Percentiles rank a stretch among this genome's conserved stretches.
phyloP scores from a whole-genome alignment of 495 filamentous ascomycete genomes.

The Tuber calosporum region DNA sequence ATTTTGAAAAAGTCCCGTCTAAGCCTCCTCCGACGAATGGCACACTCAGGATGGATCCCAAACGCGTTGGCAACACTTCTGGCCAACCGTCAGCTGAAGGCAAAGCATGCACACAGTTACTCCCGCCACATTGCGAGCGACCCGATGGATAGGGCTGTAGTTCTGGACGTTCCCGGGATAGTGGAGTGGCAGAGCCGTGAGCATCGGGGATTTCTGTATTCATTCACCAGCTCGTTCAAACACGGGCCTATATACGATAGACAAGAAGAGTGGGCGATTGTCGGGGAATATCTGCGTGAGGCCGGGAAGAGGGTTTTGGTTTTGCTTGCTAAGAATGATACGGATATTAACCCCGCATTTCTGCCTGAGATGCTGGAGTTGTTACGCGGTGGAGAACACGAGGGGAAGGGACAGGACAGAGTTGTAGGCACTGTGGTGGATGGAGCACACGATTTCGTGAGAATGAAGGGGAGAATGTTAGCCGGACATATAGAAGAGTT shows the following conservation, averaged over 20 bases:
- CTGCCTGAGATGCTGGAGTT: conserved; percentile 36
- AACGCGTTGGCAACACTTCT: conserved; percentile 23
- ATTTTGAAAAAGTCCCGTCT: conserved; percentile 19
- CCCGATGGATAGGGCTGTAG: conserved; percentile 14
- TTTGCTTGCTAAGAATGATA: conserved; percentile 48
- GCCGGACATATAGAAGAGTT: conserved; percentile 22
- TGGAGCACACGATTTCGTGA: conserved; percentile 34
- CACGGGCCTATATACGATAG: conserved; percentile 53
- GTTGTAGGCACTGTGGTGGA: conserved; percentile 18
- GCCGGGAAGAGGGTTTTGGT: conserved; percentile 47
- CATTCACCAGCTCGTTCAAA: conserved; percentile 53
- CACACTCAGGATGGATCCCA: conserved; percentile 31
- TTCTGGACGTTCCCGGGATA: conserved; percentile 44
- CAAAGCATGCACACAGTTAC: conserved; percentile 4
- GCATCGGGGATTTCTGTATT: conserved; percentile 52
- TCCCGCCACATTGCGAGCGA: conserved; percentile 11
- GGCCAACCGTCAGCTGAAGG: conserved; percentile 16
- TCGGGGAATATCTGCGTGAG: conserved; percentile 43
- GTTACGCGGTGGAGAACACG: conserved; percentile 22
- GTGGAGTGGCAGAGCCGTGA: conserved; percentile 53
- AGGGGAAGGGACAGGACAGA: conserved; percentile 13
- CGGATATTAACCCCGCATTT: conserved; percentile 43
- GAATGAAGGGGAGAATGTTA: conserved; percentile 23
- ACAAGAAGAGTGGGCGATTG: conserved; percentile 48
- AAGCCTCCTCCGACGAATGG: conserved; percentile 22